phyloP scores from a whole-genome alignment of 1,284 basidiomycete genomes.

The Ceratobasidium sp. region DNA sequence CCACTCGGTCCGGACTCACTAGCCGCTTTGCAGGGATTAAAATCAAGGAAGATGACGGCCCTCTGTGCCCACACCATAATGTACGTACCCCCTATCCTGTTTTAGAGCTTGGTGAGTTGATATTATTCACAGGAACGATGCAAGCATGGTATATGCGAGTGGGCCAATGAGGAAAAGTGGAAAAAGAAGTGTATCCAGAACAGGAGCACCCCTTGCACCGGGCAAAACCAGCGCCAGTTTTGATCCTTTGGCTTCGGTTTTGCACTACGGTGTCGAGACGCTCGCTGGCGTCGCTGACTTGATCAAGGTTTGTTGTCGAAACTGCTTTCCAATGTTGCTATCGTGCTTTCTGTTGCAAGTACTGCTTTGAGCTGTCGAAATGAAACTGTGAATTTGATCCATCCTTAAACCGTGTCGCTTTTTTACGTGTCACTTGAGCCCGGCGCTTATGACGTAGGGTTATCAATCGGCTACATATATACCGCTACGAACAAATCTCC shows the following conservation, averaged over 20 bases:
- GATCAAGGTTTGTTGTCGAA: background rate
- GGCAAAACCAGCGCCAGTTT: slow-evolving; percentile 28
- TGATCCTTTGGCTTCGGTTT: background rate
- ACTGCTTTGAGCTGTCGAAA: background rate
- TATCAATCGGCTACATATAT: too few species aligned
- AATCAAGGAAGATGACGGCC: slow-evolving; percentile 26
- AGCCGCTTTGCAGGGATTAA: background rate
- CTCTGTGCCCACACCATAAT: slow-evolving; percentile 26
- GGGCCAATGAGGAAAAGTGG: slow-evolving; percentile 24
- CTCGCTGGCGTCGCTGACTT: background rate
- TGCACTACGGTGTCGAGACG: background rate
- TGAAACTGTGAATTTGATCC: slow-evolving; percentile 16
- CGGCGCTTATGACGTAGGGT: slow-evolving; percentile 14
- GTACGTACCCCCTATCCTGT: slow-evolving; percentile 3
- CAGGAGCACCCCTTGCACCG: background rate
- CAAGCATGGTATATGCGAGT: slow-evolving; percentile 40
- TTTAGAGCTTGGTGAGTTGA: background rate
- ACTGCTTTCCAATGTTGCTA: slow-evolving; percentile 3
- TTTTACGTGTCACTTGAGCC: slow-evolving; percentile 5
- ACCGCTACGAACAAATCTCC: background rate
- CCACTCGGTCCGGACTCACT: background rate
- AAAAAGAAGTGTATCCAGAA: slow-evolving; percentile 3
- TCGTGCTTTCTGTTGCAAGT: slow-evolving; percentile 11
- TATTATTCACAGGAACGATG: slow-evolving; percentile 18
- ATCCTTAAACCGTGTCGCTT: background rate